Conservation (phyloP, 1,139 yeast species). For the Hemisphaericaspora lyxosophila region DNA sequence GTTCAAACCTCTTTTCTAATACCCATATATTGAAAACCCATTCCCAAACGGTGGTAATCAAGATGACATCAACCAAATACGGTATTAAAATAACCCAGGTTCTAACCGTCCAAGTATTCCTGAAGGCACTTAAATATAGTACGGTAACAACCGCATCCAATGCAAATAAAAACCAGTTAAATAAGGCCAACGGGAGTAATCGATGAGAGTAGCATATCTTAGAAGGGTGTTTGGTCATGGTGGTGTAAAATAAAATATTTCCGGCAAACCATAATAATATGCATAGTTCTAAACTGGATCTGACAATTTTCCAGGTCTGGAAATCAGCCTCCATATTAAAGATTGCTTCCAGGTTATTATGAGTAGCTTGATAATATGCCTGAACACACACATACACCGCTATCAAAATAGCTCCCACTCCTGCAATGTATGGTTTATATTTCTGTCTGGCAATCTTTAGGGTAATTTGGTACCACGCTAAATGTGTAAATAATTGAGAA, state of each 20-base stretch:
- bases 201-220: slow-evolving; percentile 34
- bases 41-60: slow-evolving; percentile 50
- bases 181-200: slow-evolving; percentile 42
- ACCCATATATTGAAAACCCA: slow-evolving; percentile 48
- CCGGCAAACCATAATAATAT: slow-evolving; percentile 29
- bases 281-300: slow-evolving; percentile 22
- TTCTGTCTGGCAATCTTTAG: slow-evolving; percentile 22
- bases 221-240: slow-evolving; percentile 29
- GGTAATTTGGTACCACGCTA: slow-evolving; percentile 44
- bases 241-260: slow-evolving; percentile 30
- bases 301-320: slow-evolving; percentile 25
- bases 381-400: slow-evolving; percentile 20
- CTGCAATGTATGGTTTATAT: slow-evolving; percentile 21
- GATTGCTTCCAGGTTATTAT: slow-evolving; percentile 8
- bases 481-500: slow-evolving; percentile 33
- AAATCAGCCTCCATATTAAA: slow-evolving; percentile 5
- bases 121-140: slow-evolving; percentile 27
- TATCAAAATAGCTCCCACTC: slow-evolving; percentile 21
- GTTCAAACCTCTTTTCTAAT: slow-evolving; percentile 42
- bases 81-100: slow-evolving; percentile 45
- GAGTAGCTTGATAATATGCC: slow-evolving; percentile 17
- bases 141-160: slow-evolving; percentile 31
- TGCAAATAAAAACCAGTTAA: slow-evolving; percentile 34
- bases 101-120: slow-evolving; percentile 28
- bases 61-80: slow-evolving; percentile 35